These are phyloP conservation scores for Candolleomyces aberdarensis DNA, from an alignment of 768 basidiomycete genomes.

Conservation along the genomic window DNA sequence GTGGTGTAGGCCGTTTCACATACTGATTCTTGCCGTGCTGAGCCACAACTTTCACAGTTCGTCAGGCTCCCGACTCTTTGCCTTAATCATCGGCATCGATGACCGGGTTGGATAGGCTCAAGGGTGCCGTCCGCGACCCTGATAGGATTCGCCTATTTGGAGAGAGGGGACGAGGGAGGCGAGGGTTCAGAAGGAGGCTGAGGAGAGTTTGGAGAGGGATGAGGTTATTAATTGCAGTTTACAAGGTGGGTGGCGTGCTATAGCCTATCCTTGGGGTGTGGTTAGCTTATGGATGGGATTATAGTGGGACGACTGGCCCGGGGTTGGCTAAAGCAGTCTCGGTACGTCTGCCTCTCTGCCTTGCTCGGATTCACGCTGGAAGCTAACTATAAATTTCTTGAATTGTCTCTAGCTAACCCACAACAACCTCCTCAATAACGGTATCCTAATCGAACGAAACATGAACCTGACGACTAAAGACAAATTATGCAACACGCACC, in stretches of 20 bases:
- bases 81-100: slow-evolving; percentile 5
- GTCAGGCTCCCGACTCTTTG: neutral
- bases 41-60: too few species aligned
- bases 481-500: slow-evolving; percentile 77
- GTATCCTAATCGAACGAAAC: slow-evolving; percentile 60
- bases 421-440: slow-evolving; percentile 77
- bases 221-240: slow-evolving; percentile 85
- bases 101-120: neutral
- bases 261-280: too few species aligned
- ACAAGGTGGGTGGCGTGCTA: slow-evolving; percentile 69
- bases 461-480: slow-evolving; percentile 70
- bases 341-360: slow-evolving; percentile 36
- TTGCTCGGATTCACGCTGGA: neutral
- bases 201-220: slow-evolving; percentile 44
- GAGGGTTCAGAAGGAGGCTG: slow-evolving; percentile 40
- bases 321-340: slow-evolving; percentile 82
- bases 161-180: slow-evolving; percentile 46
- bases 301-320: slow-evolving; percentile 78
- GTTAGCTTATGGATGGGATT: neutral
- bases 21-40: too few species aligned
- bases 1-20: too few species aligned
- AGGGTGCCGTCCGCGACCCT: slow-evolving; percentile 34
- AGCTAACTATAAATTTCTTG: slow-evolving; percentile 26
- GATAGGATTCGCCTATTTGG: slow-evolving; percentile 61
- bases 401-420: slow-evolving; percentile 50